phyloP scores from a whole-genome alignment of 2,329 filamentous ascomycete species.

The Trichoderma sp. region DNA sequence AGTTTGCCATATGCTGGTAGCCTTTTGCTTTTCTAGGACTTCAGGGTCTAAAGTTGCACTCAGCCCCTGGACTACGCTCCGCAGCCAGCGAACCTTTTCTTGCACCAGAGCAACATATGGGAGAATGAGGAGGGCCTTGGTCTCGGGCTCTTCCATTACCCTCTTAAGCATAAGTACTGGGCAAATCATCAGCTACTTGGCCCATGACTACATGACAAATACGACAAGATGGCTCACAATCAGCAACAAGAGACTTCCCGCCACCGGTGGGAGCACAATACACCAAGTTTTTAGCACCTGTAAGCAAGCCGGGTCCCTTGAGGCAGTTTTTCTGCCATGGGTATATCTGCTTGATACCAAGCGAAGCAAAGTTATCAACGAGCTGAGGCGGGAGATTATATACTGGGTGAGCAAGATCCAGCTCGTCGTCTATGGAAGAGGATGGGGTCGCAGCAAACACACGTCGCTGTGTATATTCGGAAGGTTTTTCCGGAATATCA shows the following conservation, averaged over 20 bases:
- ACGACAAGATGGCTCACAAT: conserved; percentile 42
- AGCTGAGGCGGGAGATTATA: conserved; percentile 65
- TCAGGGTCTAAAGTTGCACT: conserved; percentile 37
- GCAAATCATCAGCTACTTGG: conserved; percentile 27
- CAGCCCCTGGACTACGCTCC: conserved; percentile 65
- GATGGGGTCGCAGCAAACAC: conserved; percentile 56
- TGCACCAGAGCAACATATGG: conserved; percentile 80
- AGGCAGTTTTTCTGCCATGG: conserved; percentile 79
- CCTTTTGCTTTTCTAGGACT: conserved; percentile 36
- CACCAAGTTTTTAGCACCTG: conserved; percentile 69
- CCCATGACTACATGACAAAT: not conserved
- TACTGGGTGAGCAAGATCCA: conserved; percentile 62
- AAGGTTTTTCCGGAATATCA: conserved; percentile 34
- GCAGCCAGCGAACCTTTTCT: conserved; percentile 75
- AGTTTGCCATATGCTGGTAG: conserved; percentile 53
- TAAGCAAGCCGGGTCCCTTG: conserved; percentile 64
- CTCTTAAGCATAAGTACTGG: conserved; percentile 71
- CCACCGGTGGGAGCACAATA: conserved; percentile 79
- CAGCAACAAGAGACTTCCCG: conserved; percentile 74
- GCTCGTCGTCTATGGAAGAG: conserved; percentile 52
- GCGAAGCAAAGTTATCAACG: conserved; percentile 62
- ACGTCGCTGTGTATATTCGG: conserved; percentile 61
- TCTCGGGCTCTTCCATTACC: conserved; percentile 61
- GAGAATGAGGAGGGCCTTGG: conserved; percentile 71
- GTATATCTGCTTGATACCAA: conserved; percentile 74